A percentile compares a stretch with the other conserved stretches of the same genome.
Evolutionary conservation across 495 filamentous ascomycete genomes (phyloP).

Genomic region (Penicillium paxilli): DNA sequence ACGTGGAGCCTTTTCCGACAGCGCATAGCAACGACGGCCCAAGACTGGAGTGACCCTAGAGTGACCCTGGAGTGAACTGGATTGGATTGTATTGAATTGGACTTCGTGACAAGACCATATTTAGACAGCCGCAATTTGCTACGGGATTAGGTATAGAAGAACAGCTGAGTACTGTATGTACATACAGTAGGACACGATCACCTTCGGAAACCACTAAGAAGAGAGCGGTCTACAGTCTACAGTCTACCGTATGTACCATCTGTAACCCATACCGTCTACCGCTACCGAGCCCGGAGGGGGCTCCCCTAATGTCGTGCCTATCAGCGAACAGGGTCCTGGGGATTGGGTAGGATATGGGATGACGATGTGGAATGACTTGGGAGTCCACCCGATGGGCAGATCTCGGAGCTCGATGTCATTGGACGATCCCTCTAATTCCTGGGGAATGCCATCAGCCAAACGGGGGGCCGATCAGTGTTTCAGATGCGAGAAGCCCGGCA

Average conservation of each 20-base stretch:
- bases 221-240: background rate
- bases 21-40: constrained; percentile 20
- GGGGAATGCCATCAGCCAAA: constrained; percentile 33
- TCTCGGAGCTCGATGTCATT: constrained; percentile 19
- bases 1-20: constrained; percentile 1
- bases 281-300: too few relatives aligned
- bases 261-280: too few relatives aligned
- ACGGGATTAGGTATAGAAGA: background rate
- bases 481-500: constrained; percentile 20
- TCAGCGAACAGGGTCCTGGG: constrained; percentile 11
- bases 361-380: constrained; percentile 30
- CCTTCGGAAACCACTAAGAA: too few relatives aligned
- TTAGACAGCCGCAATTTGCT: constrained; percentile 6
- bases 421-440: constrained; percentile 27
- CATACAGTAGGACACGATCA: too few relatives aligned
- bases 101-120: too few relatives aligned
- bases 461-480: constrained; percentile 28
- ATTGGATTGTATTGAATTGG: too few relatives aligned
- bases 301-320: too few relatives aligned
- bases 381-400: constrained; percentile 16
- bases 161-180: too few relatives aligned
- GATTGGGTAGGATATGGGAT: constrained; percentile 21
- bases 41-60: constrained; percentile 6
- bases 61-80: too few relatives aligned
- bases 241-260: too few relatives aligned